Evolutionary conservation across 192 early-diverging fungal species (phyloP).

Genomic region (Linnemannia zychae): DNA sequence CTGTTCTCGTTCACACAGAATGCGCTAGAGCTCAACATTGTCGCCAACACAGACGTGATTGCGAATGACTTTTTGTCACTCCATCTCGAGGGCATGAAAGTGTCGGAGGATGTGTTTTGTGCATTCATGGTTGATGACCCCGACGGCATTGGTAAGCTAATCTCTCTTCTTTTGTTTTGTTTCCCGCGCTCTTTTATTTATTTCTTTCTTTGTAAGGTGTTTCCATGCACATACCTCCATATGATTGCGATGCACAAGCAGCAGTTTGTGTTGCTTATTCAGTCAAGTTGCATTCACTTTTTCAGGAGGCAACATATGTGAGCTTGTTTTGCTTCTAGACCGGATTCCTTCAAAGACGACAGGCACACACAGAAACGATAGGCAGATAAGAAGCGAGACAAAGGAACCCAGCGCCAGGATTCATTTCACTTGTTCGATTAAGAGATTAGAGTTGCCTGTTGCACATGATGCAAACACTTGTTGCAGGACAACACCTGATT

Average conservation of each 20-base stretch:
- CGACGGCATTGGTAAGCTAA: constrained; percentile 60
- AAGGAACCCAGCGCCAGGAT: neutral
- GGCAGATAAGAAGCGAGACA: neutral
- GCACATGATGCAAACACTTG: neutral
- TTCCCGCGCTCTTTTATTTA: neutral
- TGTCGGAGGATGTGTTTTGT: constrained; percentile 71
- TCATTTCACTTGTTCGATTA: neutral
- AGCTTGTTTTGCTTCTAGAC: neutral
- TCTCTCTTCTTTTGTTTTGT: neutral
- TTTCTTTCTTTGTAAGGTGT: neutral
- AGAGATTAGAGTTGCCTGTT: neutral
- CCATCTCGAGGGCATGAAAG: constrained; percentile 58
- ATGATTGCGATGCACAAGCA: neutral
- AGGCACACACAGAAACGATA: neutral
- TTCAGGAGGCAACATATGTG: too few species aligned
- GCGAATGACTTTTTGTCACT: constrained; percentile 67
- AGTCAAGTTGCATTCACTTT: too few species aligned
- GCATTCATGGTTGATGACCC: constrained; percentile 78
- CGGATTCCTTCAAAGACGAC: neutral
- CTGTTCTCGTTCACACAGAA: constrained; percentile 81
- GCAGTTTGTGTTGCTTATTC: too few species aligned
- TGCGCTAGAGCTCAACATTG: constrained; percentile 74
- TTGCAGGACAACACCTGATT: neutral
- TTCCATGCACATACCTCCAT: neutral
- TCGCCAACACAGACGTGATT: constrained; percentile 70